These are phyloP conservation scores for Lachnum nothofagi DNA, from an alignment of 2,329 filamentous ascomycete genomes.

Conservation along the genomic window DNA sequence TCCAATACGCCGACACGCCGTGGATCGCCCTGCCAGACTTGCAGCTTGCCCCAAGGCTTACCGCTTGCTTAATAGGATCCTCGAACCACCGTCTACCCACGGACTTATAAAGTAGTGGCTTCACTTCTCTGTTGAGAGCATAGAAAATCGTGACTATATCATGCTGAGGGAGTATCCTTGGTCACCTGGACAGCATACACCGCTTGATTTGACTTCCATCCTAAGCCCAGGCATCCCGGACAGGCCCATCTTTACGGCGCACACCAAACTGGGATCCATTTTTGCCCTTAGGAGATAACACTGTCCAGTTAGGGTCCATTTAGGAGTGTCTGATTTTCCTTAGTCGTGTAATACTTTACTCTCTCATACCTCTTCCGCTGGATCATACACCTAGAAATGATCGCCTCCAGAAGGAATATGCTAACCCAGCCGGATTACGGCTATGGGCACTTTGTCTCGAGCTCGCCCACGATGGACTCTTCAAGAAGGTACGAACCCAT, in stretches of 20 bases:
- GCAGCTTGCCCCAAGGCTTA: slow-evolving; percentile 14
- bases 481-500: slow-evolving; percentile 31
- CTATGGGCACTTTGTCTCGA: slow-evolving; percentile 25
- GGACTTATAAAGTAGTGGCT: slow-evolving; percentile 25
- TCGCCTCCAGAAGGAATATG: slow-evolving; percentile 32
- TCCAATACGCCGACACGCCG: slow-evolving; percentile 7
- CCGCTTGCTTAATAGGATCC: slow-evolving; percentile 1
- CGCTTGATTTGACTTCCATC: slow-evolving; percentile 13
- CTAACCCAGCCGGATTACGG: slow-evolving; percentile 31
- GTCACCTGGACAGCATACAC: slow-evolving; percentile 19
- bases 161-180: slow-evolving; percentile 11
- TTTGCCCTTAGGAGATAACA: slow-evolving; percentile 14
- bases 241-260: slow-evolving; percentile 15
- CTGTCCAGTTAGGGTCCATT: slow-evolving; percentile 12
- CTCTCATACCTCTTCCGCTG: slow-evolving; percentile 21
- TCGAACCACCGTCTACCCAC: slow-evolving; percentile 14
- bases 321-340: slow-evolving; percentile 22
- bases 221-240: slow-evolving; percentile 16
- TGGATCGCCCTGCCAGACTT: slow-evolving; percentile 20
- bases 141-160: slow-evolving; percentile 13
- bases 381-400: slow-evolving; percentile 21
- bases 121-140: slow-evolving; percentile 19
- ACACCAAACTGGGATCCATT: slow-evolving; percentile 11
- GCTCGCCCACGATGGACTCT: slow-evolving; percentile 20
- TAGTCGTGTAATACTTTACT: slow-evolving; percentile 22